Evolutionary conservation across 1,284 basidiomycete genomes (phyloP).

Genomic region (Microbotryomycetes sp.): DNA sequence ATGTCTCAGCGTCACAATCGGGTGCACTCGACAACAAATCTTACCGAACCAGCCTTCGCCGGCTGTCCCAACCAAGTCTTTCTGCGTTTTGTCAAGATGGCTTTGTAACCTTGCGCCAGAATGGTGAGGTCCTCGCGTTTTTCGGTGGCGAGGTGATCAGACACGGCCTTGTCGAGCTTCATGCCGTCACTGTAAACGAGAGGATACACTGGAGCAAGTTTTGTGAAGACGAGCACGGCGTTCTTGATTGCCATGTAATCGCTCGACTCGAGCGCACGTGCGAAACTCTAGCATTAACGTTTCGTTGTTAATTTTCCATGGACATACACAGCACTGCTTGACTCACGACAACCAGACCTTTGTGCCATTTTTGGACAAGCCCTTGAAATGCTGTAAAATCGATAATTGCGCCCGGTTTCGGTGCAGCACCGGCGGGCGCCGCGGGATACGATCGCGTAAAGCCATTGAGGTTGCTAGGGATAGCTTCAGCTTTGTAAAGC

Average conservation of each 20-base stretch:
- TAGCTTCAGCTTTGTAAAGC: conserved; percentile 44
- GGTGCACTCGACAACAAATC: not conserved
- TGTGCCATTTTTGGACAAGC: conserved; percentile 35
- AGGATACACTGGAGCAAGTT: conserved; percentile 81
- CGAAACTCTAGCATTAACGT: no score
- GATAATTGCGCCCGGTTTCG: not conserved
- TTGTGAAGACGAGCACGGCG: conserved; percentile 77
- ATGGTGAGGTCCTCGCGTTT: conserved; percentile 59
- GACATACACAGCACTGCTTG: no score
- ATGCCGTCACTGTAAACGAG: conserved; percentile 51
- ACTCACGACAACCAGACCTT: conserved; percentile 13
- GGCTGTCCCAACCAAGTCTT: conserved; percentile 29
- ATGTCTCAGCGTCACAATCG: not conserved
- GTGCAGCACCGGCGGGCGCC: not conserved
- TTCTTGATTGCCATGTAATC: conserved; percentile 96
- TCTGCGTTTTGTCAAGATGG: conserved; percentile 26
- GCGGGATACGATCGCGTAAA: conserved; percentile 34
- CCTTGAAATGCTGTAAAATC: conserved; percentile 9
- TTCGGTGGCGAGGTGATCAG: conserved; percentile 62
- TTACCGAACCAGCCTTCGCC: not conserved
- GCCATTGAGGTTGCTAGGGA: conserved; percentile 41
- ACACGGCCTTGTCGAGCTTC: conserved; percentile 57
- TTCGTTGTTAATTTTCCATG: not conserved
- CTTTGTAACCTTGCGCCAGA: conserved; percentile 56
- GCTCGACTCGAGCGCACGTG: conserved; percentile 40